Base-by-base conservation (phyloP, 2,329 filamentous ascomycete species). In the Lecanosticta acicola region DNA sequence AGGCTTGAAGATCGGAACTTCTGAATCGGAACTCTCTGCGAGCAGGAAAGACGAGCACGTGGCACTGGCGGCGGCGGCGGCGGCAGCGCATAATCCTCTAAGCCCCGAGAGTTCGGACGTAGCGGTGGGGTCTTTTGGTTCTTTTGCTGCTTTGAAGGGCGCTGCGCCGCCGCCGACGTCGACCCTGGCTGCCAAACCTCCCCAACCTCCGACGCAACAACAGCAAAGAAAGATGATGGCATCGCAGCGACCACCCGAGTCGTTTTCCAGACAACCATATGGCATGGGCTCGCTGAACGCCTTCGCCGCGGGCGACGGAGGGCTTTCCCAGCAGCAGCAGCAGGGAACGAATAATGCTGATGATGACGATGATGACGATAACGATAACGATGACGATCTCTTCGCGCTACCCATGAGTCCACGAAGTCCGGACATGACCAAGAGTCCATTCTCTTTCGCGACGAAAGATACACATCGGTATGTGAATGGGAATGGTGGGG, bases 321-420 rank as follows among this genome's bases (percentile, higher is more conserved):
- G 62, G 1, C 48, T 67, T 8, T 29, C 24, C 5, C 24, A 29
- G 11, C 24, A 29, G 11, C 11, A 5, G 7, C 5, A 29, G 7
- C 37, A 41, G 5, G 34, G 39, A 3, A 19, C 33, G 9, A 11
- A 5, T 5, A 29, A 5, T 29, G 24, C 24, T 11, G 24, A 11
- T 7, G 24, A 11, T 7, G 35, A 29, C 16, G 60, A 69, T 47
- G 32, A 55, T 48, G 39, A 66, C 49, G 65, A 68, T 8, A 68
- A 73, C 4, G 79, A 83, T 33, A 78, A 76, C 0, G 84, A 88
- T 55, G 88, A 94, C 48, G 90, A 86, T 33, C 73, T 95, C 2
- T 96, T 96, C 62, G 89, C 88, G 0, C 76, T 94, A 42, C 88
- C 87, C 1, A 80, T 95, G 69, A 91, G 86, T 59, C 89, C 89